Evolutionary conservation across 1,284 basidiomycete species (phyloP), one percentile per base, ranked within the genome.

Genomic region (Anthracocystis panici-leucophaei): DNA sequence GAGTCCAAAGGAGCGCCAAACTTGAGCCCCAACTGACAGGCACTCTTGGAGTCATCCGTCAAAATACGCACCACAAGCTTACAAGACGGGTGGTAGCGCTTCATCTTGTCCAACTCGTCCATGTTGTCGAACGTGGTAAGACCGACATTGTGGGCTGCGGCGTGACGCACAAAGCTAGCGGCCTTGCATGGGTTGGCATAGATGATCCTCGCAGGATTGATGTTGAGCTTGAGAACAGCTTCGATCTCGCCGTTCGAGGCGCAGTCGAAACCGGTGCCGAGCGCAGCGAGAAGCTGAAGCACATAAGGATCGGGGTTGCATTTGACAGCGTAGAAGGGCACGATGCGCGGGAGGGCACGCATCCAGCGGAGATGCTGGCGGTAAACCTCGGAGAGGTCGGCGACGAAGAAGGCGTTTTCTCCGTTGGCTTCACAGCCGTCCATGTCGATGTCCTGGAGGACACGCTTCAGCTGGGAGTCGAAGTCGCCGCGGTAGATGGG

Each of bases 131-230:
- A 99, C 0, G 96, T 98, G 93, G 97, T 97, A 87, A 91, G 91
- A 81, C 93, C 90, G 51, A 99, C 94, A 25, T 92, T 91, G 29
- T 89, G 86, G 75, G 89, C 90, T 40, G 91, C 90, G 14, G 97
- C 93, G 77, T 91, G 90, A 63, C 94, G 92, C 77, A 99, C 90
- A 87, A 97, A 97, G 9, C 94, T 96, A 9, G 90, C 89, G 1
- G 96, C 94, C 88, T 99, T 99, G 91, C 96, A 99, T 0, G 97
- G 97, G 87, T 99, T 99, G 78, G 97, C 97, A 84, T 95, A 99
- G 84, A 99, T 94, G 88, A 99, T 93, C 65, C 92, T 90, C 56
- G 87, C 85, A 2, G 85, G 82, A 23, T 80, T 78, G 57, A 85
- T 78, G 29, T 91, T 92, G 12, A 96, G 86, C 25, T 88, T 87